Evolutionary conservation across 2,329 filamentous ascomycete genomes (phyloP).

Genomic region (Fusarium graminum): DNA sequence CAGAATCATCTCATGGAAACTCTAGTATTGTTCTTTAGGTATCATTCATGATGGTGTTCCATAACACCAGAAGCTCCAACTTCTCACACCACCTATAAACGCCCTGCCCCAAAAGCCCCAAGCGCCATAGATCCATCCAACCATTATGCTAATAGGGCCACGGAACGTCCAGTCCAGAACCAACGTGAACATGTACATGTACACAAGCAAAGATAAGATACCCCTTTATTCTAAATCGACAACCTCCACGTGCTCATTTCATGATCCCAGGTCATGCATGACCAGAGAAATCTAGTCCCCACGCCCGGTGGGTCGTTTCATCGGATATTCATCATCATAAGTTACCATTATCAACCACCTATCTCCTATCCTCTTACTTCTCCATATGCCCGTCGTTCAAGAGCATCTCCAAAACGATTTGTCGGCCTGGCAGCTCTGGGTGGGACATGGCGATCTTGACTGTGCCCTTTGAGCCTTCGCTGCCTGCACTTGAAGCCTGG

Average conservation of each 20-base stretch:
- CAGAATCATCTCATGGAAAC: constrained; percentile 29
- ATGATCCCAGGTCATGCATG: constrained; percentile 12
- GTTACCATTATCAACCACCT: constrained; percentile 13
- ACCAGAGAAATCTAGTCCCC: constrained; percentile 12
- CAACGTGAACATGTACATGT: constrained; percentile 38
- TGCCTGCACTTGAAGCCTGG: constrained; percentile 52
- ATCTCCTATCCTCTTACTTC: constrained; percentile 45
- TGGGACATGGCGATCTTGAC: constrained; percentile 97
- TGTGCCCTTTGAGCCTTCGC: constrained; percentile 73
- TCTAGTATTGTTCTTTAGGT: constrained; percentile 33
- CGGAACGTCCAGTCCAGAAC: constrained; percentile 15
- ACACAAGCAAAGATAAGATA: constrained; percentile 27
- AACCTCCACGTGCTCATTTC: constrained; percentile 5
- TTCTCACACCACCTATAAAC: constrained; percentile 37
- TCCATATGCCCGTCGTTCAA: constrained; percentile 86
- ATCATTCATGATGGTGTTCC: constrained; percentile 39
- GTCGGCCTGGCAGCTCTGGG: constrained; percentile 84
- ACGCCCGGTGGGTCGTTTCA: constrained; percentile 16
- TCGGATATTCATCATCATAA: constrained; percentile 24
- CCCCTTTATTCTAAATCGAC: constrained; percentile 6
- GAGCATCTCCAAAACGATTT: constrained; percentile 92
- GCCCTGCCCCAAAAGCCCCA: constrained; percentile 34
- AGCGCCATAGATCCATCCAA: constrained; percentile 38
- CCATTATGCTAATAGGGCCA: constrained; percentile 18
- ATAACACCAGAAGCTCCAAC: constrained; percentile 23